Percentiles rank a stretch among this genome's conserved stretches.
phyloP scores from a whole-genome alignment of 768 basidiomycete species.

The Sistotremastrum suecicum region DNA sequence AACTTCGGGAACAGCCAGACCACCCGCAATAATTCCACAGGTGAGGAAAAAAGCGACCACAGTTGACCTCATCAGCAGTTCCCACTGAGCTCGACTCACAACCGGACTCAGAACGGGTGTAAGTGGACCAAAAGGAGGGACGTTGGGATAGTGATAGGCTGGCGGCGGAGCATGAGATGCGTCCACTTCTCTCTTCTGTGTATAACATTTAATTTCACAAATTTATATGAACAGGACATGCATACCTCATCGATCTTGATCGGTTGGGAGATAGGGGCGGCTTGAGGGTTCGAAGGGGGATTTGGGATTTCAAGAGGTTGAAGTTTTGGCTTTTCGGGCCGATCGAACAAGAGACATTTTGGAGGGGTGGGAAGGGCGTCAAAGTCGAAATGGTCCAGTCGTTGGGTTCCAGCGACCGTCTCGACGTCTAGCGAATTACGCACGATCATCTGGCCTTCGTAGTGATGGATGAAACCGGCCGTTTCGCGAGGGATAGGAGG shows the following conservation, averaged over 20 bases:
- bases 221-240: no score
- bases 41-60: conserved; percentile 29
- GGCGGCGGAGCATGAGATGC: no score
- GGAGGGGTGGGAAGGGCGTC: conserved; percentile 30
- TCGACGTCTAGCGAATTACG: conserved; percentile 4
- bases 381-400: conserved; percentile 33
- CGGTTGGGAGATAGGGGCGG: no score
- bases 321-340: conserved; percentile 12
- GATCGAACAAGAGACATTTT: conserved; percentile 24
- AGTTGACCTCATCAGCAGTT: conserved; percentile 56
- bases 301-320: no score
- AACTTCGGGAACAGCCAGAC: conserved; percentile 19
- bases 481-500: no score
- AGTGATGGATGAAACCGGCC: conserved; percentile 35
- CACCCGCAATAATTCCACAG: conserved; percentile 14
- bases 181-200: no score
- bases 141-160: conserved; percentile 18
- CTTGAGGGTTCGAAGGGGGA: no score
- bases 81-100: conserved; percentile 73
- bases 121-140: conserved; percentile 63
- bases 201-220: no score
- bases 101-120: conserved; percentile 56
- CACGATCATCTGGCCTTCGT: conserved; percentile 23
- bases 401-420: conserved; percentile 11
- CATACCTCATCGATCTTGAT: no score